These are phyloP conservation scores for Aspergillus sclerotioniger DNA, from an alignment of 495 filamentous ascomycete species.

Conservation along the genomic window DNA sequence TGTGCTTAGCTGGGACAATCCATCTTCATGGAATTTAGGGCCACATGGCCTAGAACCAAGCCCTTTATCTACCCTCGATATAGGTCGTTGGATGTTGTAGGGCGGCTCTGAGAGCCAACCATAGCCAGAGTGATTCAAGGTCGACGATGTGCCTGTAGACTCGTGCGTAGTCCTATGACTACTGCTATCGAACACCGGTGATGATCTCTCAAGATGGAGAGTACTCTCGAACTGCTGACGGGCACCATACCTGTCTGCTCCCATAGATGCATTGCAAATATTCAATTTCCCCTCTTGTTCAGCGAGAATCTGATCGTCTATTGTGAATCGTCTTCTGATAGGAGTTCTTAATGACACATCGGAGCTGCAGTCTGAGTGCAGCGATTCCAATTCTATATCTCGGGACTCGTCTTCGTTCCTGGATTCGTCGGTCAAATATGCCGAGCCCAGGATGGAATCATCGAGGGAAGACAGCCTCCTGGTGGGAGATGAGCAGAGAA, in stretches of 20 bases:
- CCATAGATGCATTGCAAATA: background rate
- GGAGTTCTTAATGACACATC: background rate
- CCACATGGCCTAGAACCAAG: background rate
- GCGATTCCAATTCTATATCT: background rate
- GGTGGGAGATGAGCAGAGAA: background rate
- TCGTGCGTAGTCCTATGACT: background rate
- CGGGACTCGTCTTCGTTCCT: background rate
- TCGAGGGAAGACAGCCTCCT: background rate
- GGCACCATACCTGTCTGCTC: background rate
- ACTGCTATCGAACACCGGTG: background rate
- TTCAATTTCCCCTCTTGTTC: slow-evolving; percentile 12
- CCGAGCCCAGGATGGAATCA: background rate
- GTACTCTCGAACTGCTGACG: background rate
- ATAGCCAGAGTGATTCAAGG: background rate
- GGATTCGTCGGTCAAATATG: background rate
- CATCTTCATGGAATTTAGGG: background rate
- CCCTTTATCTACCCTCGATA: background rate
- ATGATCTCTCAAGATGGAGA: background rate
- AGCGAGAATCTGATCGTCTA: slow-evolving; percentile 17
- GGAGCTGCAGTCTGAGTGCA: background rate
- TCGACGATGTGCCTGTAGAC: background rate
- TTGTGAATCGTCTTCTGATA: slow-evolving; percentile 13
- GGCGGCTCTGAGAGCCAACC: background rate
- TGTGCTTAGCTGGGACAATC: background rate
- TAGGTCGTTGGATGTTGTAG: background rate